Percentiles rank a stretch among this genome's conserved stretches.
phyloP scores from a whole-genome alignment of 495 filamentous ascomycete species.

The Lichenothelia convexa region DNA sequence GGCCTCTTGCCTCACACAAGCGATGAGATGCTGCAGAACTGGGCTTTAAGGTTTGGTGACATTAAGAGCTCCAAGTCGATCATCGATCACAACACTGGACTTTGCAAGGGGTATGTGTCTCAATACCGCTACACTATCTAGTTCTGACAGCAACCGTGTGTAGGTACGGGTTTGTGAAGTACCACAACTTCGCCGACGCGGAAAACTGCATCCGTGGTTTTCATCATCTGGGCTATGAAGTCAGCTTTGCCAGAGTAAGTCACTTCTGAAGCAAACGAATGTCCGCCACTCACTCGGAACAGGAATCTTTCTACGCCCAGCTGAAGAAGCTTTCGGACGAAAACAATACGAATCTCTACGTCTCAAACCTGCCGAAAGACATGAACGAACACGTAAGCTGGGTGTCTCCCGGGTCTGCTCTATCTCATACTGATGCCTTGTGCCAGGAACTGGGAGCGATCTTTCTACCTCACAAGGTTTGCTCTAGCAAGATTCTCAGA shows the following conservation, averaged over 20 bases:
- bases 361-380: slow-evolving; percentile 80
- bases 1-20: slow-evolving; percentile 87
- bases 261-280: not conserved
- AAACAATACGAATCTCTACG: slow-evolving; percentile 82
- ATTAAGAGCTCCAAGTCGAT: slow-evolving; percentile 94
- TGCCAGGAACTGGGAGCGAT: slow-evolving; percentile 53
- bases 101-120: slow-evolving; percentile 70
- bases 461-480: slow-evolving; percentile 66
- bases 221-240: slow-evolving; percentile 82
- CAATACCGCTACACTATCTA: slow-evolving; percentile 12
- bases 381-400: slow-evolving; percentile 68
- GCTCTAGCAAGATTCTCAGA: slow-evolving; percentile 83
- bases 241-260: slow-evolving; percentile 76
- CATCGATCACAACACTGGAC: slow-evolving; percentile 73
- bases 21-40: slow-evolving; percentile 68
- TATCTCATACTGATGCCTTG: slow-evolving; percentile 11
- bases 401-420: not conserved
- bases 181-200: slow-evolving; percentile 66
- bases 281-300: slow-evolving; percentile 4
- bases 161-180: slow-evolving; percentile 94
- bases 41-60: slow-evolving; percentile 70
- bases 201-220: slow-evolving; percentile 95
- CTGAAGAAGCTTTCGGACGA: slow-evolving; percentile 83
- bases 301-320: slow-evolving; percentile 93
- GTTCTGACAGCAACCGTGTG: slow-evolving; percentile 6